Base-by-base conservation (phyloP, 495 filamentous ascomycete species). In the Tuber indicum region DNA sequence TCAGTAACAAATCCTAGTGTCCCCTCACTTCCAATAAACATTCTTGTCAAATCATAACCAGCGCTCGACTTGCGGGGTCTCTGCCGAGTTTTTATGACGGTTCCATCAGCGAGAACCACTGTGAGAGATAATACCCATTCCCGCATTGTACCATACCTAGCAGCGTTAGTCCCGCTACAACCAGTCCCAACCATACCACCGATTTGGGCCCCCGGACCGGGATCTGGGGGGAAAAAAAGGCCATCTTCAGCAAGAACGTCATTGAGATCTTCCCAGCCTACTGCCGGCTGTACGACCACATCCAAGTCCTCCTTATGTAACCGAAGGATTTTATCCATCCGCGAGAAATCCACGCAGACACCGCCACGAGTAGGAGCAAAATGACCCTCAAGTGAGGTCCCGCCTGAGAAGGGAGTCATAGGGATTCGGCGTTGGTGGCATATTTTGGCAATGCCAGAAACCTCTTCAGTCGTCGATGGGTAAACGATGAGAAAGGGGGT, bases 111-210 rank as follows among this genome's bases (percentile, higher is more conserved):
- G 62, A 98, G 86, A 0, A 99, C 96, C 17, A 97, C 93, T 0
- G 95, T 99, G 41, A 99, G 86, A 71, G 89, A 91, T 42, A 98
- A 86, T 0, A 98, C 95, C 94, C 94, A 98, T 82, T 98, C 95
- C 78, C 93, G 91, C 95, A 98, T 98, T 0, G 95, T 97, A 1
- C 95, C 95, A 83, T 97, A 98, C 41, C 93, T 88, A 81, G 96
- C 94, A 23, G 95, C 91, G 84, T 98, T 97, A 45, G 95, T 98
- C 47, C 95, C 95, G 77, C 89, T 92, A 87, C 95, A 98, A 45
- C 94, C 94, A 0, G 95, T 98, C 0, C 93, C 94, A 19, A 98
- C 90, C 95, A 98, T 98, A 62, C 95, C 95, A 52, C 95, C 95
- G 78, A 98, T 97, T 90, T 92, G 92, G 71, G 92, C 92, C 26